phyloP scores from a whole-genome alignment of 176 grass and related monocot genomes.

The Tillandsia leiboldiana region DNA sequence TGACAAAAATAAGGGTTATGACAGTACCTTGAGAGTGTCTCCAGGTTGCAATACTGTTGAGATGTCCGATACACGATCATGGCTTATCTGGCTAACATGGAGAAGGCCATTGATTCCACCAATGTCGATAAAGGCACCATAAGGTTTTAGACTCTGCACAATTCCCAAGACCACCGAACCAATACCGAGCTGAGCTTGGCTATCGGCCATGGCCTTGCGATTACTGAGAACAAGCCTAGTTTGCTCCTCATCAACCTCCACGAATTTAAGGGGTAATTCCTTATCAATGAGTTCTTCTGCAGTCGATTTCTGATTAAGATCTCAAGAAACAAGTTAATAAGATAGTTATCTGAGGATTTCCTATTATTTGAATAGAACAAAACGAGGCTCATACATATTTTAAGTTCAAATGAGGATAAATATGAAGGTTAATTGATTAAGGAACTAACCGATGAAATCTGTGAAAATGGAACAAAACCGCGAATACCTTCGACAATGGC shows the following conservation, averaged over 20 bases:
- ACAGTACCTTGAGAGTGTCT: constrained; percentile 79
- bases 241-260: constrained; percentile 91
- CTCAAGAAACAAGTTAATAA: too few species aligned
- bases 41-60: constrained; percentile 90
- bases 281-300: constrained; percentile 70
- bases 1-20: not conserved
- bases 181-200: constrained; percentile 90
- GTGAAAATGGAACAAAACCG: constrained; percentile 92
- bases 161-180: constrained; percentile 88
- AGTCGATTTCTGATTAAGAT: constrained; percentile 45
- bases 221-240: constrained; percentile 90
- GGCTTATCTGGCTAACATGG: constrained; percentile 99
- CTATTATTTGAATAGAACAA: constrained; percentile 1
- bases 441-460: constrained; percentile 64
- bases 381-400: too few species aligned
- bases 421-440: not conserved
- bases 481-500: constrained; percentile 73
- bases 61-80: constrained; percentile 83
- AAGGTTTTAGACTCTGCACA: constrained; percentile 91
- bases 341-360: constrained; percentile 1
- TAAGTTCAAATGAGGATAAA: not conserved
- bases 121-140: constrained; percentile 87
- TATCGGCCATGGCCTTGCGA: constrained; percentile 91
- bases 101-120: constrained; percentile 95
- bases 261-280: constrained; percentile 77